Conservation (phyloP, 805 yeast genomes). For the Saccharomyces eubayanus region DNA sequence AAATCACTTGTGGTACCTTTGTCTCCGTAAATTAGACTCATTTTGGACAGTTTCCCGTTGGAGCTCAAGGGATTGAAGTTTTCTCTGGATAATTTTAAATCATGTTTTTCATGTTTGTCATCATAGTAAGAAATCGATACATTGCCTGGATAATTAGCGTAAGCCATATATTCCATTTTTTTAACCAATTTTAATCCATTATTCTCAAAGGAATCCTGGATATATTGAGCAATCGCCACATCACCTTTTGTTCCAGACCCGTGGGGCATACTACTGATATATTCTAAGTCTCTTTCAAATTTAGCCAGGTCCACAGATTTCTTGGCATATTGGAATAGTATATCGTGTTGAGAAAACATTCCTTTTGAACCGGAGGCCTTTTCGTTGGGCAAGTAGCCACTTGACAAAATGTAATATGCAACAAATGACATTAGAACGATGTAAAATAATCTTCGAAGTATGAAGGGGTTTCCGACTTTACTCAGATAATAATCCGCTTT, state of each 20-base stretch:
- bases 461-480: slow-evolving; percentile 72
- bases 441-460: slow-evolving; percentile 65
- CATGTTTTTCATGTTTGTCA: slow-evolving; percentile 19
- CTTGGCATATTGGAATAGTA: slow-evolving; percentile 40
- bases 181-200: slow-evolving; percentile 42
- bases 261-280: slow-evolving; percentile 71
- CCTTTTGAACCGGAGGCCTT: slow-evolving; percentile 37
- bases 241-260: slow-evolving; percentile 86
- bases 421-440: slow-evolving; percentile 50
- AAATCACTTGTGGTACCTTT: slow-evolving; percentile 57
- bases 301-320: slow-evolving; percentile 42
- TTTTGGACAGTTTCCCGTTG: slow-evolving; percentile 43
- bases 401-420: slow-evolving; percentile 45
- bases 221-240: slow-evolving; percentile 53
- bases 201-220: slow-evolving; percentile 47
- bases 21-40: slow-evolving; percentile 53
- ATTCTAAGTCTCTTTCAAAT: slow-evolving; percentile 60
- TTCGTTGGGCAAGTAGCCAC: slow-evolving; percentile 42
- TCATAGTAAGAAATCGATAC: slow-evolving; percentile 16
- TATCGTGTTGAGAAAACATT: slow-evolving; percentile 50
- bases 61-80: slow-evolving; percentile 65
- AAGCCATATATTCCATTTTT: slow-evolving; percentile 39
- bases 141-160: slow-evolving; percentile 54
- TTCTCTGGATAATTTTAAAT: slow-evolving; percentile 20
- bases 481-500: slow-evolving; percentile 49